phyloP scores from a whole-genome alignment of 192 early-diverging fungal genomes.

The Backusella liffmaniae region DNA sequence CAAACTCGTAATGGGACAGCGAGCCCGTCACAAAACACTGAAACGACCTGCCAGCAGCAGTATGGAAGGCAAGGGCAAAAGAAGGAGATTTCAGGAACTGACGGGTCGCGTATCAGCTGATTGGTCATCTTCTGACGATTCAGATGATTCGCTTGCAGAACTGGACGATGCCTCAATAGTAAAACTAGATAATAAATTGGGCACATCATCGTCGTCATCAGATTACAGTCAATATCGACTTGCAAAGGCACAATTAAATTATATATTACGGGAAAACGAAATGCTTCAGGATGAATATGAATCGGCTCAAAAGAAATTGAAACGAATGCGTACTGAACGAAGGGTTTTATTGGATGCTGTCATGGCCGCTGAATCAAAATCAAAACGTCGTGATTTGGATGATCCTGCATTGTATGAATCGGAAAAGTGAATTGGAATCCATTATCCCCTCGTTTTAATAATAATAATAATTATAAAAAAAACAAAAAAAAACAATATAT shows the following conservation, averaged over 20 bases:
- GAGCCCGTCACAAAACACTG: background rate
- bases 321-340: constrained; percentile 40
- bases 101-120: constrained; percentile 2
- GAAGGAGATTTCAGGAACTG: background rate
- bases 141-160: background rate
- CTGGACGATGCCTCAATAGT: background rate
- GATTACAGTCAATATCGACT: constrained; percentile 33
- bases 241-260: constrained; percentile 40
- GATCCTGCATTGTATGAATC: constrained; percentile 1
- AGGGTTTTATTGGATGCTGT: constrained; percentile 43
- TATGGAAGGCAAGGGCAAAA: background rate
- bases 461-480: too few species aligned
- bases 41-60: background rate
- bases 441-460: background rate
- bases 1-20: background rate
- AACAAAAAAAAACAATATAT: too few species aligned
- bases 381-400: background rate
- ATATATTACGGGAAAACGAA: constrained; percentile 46
- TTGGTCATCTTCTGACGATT: background rate
- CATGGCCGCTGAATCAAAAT: constrained; percentile 27
- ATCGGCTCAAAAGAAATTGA: constrained; percentile 32
- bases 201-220: background rate
- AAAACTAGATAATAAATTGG: background rate
- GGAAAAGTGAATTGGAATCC: background rate
- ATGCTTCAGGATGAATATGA: constrained; percentile 43